Evolutionary conservation across 2,329 filamentous ascomycete species (phyloP).

Genomic region (Cercospora sp.): DNA sequence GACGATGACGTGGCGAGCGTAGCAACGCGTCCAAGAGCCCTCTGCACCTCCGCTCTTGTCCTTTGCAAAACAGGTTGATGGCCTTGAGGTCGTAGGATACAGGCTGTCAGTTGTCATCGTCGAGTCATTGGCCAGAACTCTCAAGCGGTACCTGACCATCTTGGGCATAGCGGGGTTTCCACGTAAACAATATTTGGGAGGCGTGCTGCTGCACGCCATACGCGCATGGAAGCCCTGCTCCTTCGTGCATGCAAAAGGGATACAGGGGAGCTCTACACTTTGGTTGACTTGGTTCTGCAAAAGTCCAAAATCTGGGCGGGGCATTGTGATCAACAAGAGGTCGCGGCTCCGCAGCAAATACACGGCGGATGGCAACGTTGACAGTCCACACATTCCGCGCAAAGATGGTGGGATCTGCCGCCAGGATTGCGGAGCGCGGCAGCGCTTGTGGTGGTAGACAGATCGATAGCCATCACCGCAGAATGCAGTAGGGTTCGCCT

Average conservation of each 20-base stretch:
- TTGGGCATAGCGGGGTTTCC: constrained; percentile 3
- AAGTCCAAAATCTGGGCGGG: neutral
- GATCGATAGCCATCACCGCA: constrained; percentile 2
- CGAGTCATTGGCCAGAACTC: neutral
- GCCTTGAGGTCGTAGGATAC: neutral
- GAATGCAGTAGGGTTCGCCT: constrained; percentile 10
- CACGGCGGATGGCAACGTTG: neutral
- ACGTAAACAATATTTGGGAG: constrained; percentile 9
- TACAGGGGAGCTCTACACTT: neutral
- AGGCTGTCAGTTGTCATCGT: neutral
- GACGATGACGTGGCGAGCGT: neutral
- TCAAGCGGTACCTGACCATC: constrained; percentile 2
- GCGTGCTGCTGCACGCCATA: constrained; percentile 8
- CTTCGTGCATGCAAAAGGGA: neutral
- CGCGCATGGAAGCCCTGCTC: constrained; percentile 4
- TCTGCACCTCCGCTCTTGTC: neutral
- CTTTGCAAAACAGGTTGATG: neutral
- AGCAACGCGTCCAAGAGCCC: neutral
- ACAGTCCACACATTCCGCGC: constrained; percentile 6
- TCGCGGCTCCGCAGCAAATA: neutral
- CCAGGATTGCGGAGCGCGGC: constrained; percentile 5
- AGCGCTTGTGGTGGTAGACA: constrained; percentile 9
- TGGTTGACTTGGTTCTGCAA: neutral
- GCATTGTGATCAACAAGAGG: neutral
- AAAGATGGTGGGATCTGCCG: constrained; percentile 2